Evolutionary conservation across 73 alveolate genomes (phyloP), one percentile per base, ranked within the genome.

Genomic region (Tetrahymena malaccensis): DNA sequence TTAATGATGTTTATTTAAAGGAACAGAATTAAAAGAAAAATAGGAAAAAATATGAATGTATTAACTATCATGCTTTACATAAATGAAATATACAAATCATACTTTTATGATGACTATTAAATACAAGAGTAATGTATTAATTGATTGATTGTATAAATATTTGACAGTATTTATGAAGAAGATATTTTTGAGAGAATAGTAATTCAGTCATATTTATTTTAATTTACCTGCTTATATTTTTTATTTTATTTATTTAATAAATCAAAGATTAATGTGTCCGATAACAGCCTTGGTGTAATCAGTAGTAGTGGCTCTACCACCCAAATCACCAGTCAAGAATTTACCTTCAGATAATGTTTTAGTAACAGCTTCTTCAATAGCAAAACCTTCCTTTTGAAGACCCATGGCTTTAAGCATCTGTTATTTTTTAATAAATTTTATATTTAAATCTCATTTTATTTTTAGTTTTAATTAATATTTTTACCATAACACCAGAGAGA

Each of bases 401-500:
- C 93, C 97, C 98, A 97, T 96, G 21, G 97, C 97, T 40, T 96
- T 97, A 44, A 97, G 97, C 99, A 97, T 97, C 96, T 94, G 33
- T 11, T 35, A 70, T 11, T 40, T 70, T 25, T 22, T 70, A 1
- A 70, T 25, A 0, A 22, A 70, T 5, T 10, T 21, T 21, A 85
- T 22, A 1, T 8, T 43, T 85, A 85, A 27, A 43, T 9, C 1
- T 12, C 16, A 40, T 40, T n/a, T 17, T 1, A 43, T 43, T 27
- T 85, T 13, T 9, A 31, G 3, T 50, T 50, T 44, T 35, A 35
- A 56, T 33, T 17, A 25, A 85, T 85, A 35, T 55, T 19, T 25
- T 40, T 96, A 96, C 98, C 99, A 97, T 97, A 85, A 97, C 94
- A 37, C 97, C 98, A 37, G 98, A 95, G 43, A 97, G 94, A 11